These are phyloP conservation scores for Rhizophora apiculata DNA, from an alignment of 345 rosid species.

Conservation along the genomic window DNA sequence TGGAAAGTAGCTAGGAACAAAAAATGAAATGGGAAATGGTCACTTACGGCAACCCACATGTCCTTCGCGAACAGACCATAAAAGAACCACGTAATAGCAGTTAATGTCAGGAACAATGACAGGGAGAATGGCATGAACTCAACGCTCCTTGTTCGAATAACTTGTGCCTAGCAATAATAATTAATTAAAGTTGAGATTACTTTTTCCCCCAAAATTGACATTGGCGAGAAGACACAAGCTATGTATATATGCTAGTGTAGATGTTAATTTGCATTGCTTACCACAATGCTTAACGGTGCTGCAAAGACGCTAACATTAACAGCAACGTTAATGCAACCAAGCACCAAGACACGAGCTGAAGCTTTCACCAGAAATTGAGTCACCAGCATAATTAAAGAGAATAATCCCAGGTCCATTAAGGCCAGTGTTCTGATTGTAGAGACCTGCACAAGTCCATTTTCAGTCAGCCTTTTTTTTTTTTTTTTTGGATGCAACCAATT, in stretches of 20 bases:
- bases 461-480: neutral
- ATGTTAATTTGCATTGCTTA: conserved; percentile 16
- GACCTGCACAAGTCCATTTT: conserved; percentile 35
- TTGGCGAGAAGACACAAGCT: neutral
- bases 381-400: conserved; percentile 43
- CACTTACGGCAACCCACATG: conserved; percentile 70
- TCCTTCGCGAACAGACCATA: conserved; percentile 64
- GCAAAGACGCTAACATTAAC: conserved; percentile 72
- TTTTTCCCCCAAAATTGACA: neutral
- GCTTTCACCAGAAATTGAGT: conserved; percentile 36
- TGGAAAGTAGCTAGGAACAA: neutral
- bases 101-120: conserved; percentile 75
- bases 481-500: too few relatives aligned
- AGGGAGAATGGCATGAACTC: conserved; percentile 89
- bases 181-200: too few relatives aligned
- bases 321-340: conserved; percentile 85
- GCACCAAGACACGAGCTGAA: conserved; percentile 28
- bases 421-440: conserved; percentile 49
- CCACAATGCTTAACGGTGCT: conserved; percentile 75
- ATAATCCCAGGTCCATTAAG: conserved; percentile 51
- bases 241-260: too few relatives aligned
- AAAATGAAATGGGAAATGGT: neutral
- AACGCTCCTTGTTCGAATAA: conserved; percentile 73
- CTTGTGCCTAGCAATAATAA: conserved; percentile 45
- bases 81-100: conserved; percentile 77